Evolutionary conservation across 2,329 filamentous ascomycete species (phyloP).

Genomic region (Pyricularia sp.): DNA sequence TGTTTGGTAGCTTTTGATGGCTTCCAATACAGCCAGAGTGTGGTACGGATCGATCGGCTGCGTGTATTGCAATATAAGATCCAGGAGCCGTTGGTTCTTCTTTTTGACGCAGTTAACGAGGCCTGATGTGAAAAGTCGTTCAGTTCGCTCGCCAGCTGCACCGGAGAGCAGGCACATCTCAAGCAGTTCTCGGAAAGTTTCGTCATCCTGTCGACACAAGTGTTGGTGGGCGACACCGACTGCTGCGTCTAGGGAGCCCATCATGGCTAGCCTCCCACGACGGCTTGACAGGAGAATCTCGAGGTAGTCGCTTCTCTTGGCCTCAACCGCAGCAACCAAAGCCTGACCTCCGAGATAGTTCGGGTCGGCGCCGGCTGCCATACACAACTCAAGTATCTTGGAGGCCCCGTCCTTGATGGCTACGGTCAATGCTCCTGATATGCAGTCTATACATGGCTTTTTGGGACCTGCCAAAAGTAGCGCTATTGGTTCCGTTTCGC

Average conservation of each 20-base stretch:
- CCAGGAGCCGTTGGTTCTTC: slow-evolving; percentile 10
- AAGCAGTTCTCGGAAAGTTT: slow-evolving; percentile 11
- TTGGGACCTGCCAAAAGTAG: slow-evolving; percentile 15
- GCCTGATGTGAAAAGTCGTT: slow-evolving; percentile 13
- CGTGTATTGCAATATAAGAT: slow-evolving; percentile 12
- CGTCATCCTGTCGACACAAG: slow-evolving; percentile 9
- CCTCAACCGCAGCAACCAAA: slow-evolving; percentile 13
- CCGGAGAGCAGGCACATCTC: slow-evolving; percentile 15
- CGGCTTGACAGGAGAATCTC: slow-evolving; percentile 13
- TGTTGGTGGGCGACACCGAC: slow-evolving; percentile 11
- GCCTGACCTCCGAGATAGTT: slow-evolving; percentile 15
- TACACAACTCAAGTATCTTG: slow-evolving; percentile 11
- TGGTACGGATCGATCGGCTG: slow-evolving; percentile 12
- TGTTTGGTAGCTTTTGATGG: slow-evolving; percentile 13
- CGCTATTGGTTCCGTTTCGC: slow-evolving; percentile 11
- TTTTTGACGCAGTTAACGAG: slow-evolving; percentile 13
- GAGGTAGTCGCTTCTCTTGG: slow-evolving; percentile 13
- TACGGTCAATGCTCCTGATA: slow-evolving; percentile 14
- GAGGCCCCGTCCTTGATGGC: slow-evolving; percentile 15
- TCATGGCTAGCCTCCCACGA: slow-evolving; percentile 9
- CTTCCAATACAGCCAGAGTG: slow-evolving; percentile 13
- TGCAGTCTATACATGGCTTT: slow-evolving; percentile 14
- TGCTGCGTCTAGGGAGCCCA: slow-evolving; percentile 14
- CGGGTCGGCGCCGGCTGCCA: slow-evolving; percentile 16
- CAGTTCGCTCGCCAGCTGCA: slow-evolving; percentile 14